Conservation (phyloP, 345 rosid genomes). For the Jatropha curcas region DNA sequence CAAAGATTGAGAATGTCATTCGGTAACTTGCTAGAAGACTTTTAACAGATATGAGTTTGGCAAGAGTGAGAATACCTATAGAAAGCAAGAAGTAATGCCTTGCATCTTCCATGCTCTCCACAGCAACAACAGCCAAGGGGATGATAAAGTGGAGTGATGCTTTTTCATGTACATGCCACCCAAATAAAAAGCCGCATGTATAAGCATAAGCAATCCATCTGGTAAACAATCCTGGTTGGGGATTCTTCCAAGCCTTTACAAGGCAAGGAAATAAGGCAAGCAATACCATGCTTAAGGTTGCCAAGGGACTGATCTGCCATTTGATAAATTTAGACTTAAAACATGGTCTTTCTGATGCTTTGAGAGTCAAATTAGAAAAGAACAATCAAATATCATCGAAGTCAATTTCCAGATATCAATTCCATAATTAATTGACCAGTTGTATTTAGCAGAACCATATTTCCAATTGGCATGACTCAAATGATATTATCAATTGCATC, state of each 20-base stretch:
- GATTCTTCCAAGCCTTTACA: slow-evolving; percentile 69
- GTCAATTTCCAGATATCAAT: background rate
- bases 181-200: slow-evolving; percentile 83
- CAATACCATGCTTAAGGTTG: slow-evolving; percentile 69
- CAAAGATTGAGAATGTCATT: background rate
- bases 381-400: background rate
- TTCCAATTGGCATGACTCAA: background rate
- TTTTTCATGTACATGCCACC: slow-evolving; percentile 99
- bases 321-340: slow-evolving; percentile 6
- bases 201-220: slow-evolving; percentile 87
- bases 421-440: background rate
- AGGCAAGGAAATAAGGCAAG: slow-evolving; percentile 79
- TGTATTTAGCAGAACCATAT: background rate
- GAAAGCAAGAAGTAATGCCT: slow-evolving; percentile 77
- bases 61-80: slow-evolving; percentile 50
- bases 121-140: slow-evolving; percentile 75
- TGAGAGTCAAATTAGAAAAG: background rate
- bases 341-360: background rate
- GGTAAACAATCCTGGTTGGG: slow-evolving; percentile 48
- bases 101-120: slow-evolving; percentile 77
- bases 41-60: background rate
- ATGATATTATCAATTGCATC: background rate
- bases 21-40: background rate
- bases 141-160: slow-evolving; percentile 90
- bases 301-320: slow-evolving; percentile 67